Evolutionary conservation across 2,329 filamentous ascomycete genomes (phyloP).

Genomic region (Pyrenophora tritici-repentis): DNA sequence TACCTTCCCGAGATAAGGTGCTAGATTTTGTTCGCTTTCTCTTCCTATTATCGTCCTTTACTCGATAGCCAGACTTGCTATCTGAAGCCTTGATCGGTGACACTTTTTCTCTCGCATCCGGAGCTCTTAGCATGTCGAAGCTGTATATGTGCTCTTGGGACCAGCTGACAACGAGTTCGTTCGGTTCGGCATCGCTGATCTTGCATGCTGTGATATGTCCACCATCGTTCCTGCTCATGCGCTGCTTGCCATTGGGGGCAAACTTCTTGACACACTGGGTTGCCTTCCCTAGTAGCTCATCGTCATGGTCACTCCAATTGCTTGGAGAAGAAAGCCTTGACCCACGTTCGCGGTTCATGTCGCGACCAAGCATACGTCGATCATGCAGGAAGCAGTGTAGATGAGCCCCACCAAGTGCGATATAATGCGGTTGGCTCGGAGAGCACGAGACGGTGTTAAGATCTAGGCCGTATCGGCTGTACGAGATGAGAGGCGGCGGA

Average conservation of each 20-base stretch:
- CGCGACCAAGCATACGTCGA: constrained; percentile 68
- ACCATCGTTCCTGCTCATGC: constrained; percentile 59
- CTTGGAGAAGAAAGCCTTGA: constrained; percentile 49
- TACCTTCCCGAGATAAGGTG: constrained; percentile 40
- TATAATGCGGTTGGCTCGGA: constrained; percentile 69
- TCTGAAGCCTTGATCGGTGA: constrained; percentile 21
- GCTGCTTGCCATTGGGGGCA: constrained; percentile 63
- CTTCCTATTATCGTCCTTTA: constrained; percentile 53
- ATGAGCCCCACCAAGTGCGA: constrained; percentile 70
- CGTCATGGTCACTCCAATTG: constrained; percentile 52
- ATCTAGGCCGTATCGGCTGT: constrained; percentile 66
- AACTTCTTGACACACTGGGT: constrained; percentile 70
- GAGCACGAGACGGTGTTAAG: constrained; percentile 72
- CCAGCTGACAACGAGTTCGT: constrained; percentile 72
- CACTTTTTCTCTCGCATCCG: constrained; percentile 57
- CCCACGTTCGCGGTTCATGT: constrained; percentile 60
- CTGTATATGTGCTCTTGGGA: constrained; percentile 69
- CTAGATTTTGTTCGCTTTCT: constrained; percentile 60
- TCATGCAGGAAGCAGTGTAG: constrained; percentile 72
- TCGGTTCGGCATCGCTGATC: constrained; percentile 70
- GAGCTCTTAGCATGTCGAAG: constrained; percentile 66
- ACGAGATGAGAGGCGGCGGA: constrained; percentile 69
- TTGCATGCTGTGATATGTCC: constrained; percentile 73
- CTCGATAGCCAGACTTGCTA: constrained; percentile 22
- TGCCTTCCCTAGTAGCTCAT: constrained; percentile 62